A percentile compares a stretch with the other conserved stretches of the same genome.
These are phyloP conservation scores for Exutisphaerella laricina DNA, from an alignment of 2,329 filamentous ascomycete species.

Conservation along the genomic window DNA sequence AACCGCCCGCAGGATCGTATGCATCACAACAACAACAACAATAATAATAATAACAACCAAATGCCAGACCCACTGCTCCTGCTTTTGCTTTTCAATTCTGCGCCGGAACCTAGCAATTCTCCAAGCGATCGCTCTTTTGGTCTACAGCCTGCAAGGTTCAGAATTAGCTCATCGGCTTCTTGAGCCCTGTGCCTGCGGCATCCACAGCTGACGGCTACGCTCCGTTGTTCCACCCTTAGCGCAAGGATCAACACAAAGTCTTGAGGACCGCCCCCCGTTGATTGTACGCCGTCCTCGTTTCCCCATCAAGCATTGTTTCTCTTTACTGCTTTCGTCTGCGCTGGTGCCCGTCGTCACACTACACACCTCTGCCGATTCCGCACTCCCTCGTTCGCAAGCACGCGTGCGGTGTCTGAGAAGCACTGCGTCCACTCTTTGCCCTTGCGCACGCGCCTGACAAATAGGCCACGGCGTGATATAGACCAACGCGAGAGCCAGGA, in stretches of 20 bases:
- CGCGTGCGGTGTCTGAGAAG: background rate
- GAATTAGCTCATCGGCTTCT: background rate
- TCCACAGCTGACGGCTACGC: background rate
- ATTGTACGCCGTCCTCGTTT: conserved; percentile 1
- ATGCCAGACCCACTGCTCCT: background rate
- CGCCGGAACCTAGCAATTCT: conserved; percentile 3
- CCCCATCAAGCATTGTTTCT: conserved; percentile 6
- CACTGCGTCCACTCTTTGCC: background rate
- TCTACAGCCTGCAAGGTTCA: conserved; percentile 2
- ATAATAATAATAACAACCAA: background rate
- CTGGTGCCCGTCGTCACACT: background rate
- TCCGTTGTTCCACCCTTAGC: conserved; percentile 5
- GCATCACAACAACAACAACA: conserved; percentile 6
- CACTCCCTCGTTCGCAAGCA: conserved; percentile 1
- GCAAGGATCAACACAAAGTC: conserved; percentile 6
- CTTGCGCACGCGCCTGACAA: conserved; percentile 9
- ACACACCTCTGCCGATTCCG: background rate
- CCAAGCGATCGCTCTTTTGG: conserved; percentile 9
- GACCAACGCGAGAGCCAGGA: conserved; percentile 5
- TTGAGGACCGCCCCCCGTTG: background rate
- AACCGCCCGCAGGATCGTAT: conserved; percentile 1
- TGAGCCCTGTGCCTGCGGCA: conserved; percentile 1
- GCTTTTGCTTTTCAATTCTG: background rate
- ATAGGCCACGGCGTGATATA: conserved; percentile 11
- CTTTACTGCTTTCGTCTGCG: conserved; percentile 4